Base-by-base conservation (phyloP, 2,329 filamentous ascomycete species). In the Coniochaeta prunicola region DNA sequence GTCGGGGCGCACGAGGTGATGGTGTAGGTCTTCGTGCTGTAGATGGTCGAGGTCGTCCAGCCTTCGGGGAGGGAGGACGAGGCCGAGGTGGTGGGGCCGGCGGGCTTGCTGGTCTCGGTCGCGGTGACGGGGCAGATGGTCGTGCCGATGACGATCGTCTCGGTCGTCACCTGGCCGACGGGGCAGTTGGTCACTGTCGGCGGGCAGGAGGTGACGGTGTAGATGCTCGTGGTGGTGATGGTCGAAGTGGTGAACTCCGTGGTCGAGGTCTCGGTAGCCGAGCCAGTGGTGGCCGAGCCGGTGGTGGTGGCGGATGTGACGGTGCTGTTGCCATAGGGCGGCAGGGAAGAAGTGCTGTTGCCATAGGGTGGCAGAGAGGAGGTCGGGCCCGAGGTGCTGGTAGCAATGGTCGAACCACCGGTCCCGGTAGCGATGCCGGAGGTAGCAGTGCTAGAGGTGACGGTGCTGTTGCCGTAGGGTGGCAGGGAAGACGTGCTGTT, bases 1-100 rank as follows among this genome's bases (percentile, higher is more conserved):
- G 64, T 70, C 21, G 67, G 62, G 3, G 67, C 64, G 57, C 71
- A 73, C 48, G 62, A 64, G 36, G 68, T 73, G 59, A 74, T 64
- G 28, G 71, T 74, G 55, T 68, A 68, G 21, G 68, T 64, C 12
- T 59, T 69, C 26, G 73, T 76, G 10, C 69, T 66, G 63, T 68
- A 71, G 36, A 74, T 65, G 40, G 64, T 66, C 24, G 65, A 66
- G 36, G 63, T 65, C 17, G 63, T 65, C 57, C 58, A 64, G 54
- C 63, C 62, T 10, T 56, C 59, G 24, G 61, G 60, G 59, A 59
- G 55, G 42, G 54, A 21, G 53, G 57, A 59, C 8, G 57, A 53
- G 10, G 10, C 45, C 6, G 45, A 50, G 8, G 42, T 34, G 24
- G 48, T 53, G 3, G 48, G 48, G 48, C 48, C 48, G 53, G 53